These are phyloP conservation scores for Triticum turgidum DNA, from an alignment of 176 grass and related monocot genomes.

Conservation along the genomic window DNA sequence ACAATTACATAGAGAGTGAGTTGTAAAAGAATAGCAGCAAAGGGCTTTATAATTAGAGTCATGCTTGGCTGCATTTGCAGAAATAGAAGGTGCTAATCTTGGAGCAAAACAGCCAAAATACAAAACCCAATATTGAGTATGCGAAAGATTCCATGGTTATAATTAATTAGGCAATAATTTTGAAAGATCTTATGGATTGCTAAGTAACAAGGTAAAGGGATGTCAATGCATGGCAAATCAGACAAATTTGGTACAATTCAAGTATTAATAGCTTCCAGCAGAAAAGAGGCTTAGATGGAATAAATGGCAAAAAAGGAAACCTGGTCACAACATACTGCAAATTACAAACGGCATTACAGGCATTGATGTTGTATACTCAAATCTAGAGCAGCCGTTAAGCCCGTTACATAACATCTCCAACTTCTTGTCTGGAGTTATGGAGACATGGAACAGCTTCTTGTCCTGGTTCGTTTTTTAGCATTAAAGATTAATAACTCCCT, in stretches of 20 bases:
- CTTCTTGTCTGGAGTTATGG: not conserved
- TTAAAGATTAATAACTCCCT: not conserved
- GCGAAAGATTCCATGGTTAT: not conserved
- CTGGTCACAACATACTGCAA: not conserved
- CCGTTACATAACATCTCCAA: not conserved
- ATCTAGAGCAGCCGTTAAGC: not conserved
- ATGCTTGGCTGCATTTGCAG: not conserved
- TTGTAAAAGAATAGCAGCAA: not conserved
- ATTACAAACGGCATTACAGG: not conserved
- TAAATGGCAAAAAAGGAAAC: constrained; percentile 24
- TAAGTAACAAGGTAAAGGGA: not conserved
- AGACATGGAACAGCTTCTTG: not conserved
- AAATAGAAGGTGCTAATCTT: not conserved
- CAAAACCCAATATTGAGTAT: not conserved
- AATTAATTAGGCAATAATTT: not conserved
- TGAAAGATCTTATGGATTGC: not conserved
- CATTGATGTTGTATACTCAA: constrained; percentile 4
- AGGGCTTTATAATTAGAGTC: not conserved
- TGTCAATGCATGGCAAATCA: not conserved
- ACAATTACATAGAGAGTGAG: not conserved
- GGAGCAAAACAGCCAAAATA: not conserved
- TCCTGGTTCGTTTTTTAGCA: not conserved
- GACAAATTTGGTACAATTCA: constrained; percentile 1
- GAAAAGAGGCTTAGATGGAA: not conserved
- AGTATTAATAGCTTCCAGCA: constrained; percentile 16